Percentiles rank a stretch among this genome's conserved stretches.
phyloP scores from a whole-genome alignment of 2,329 filamentous ascomycete genomes.

The Thielaviopsis punctulata region DNA sequence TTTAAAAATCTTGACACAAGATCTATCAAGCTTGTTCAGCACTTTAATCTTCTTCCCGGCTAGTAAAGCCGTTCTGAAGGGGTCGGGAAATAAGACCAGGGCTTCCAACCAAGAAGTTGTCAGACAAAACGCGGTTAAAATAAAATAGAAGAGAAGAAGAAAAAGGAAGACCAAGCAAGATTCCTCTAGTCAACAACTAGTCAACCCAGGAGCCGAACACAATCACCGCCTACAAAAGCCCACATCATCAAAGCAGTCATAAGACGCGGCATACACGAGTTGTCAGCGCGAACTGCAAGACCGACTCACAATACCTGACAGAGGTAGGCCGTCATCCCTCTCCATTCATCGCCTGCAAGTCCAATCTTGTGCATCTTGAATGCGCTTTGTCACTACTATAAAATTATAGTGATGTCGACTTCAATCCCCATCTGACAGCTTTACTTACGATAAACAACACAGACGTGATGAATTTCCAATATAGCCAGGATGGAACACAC shows the following conservation, averaged over 20 bases:
- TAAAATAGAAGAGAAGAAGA: slow-evolving; percentile 2
- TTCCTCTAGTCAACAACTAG: not conserved
- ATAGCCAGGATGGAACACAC: not conserved
- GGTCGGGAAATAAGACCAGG: slow-evolving; percentile 2
- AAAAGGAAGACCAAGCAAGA: not conserved
- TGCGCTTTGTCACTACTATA: no score
- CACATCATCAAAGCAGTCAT: not conserved
- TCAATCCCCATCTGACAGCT: not conserved
- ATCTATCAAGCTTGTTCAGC: not conserved
- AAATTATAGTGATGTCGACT: not conserved
- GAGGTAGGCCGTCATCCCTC: not conserved
- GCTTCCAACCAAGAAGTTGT: slow-evolving; percentile 5
- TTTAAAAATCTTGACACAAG: not conserved
- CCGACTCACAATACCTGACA: slow-evolving; percentile 1
- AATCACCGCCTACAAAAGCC: not conserved
- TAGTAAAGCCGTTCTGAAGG: not conserved
- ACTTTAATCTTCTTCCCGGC: not conserved
- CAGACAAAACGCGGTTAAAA: slow-evolving; percentile 7
- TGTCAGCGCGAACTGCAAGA: not conserved
- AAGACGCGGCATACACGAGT: not conserved
- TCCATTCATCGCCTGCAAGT: not conserved
- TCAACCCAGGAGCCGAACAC: not conserved
- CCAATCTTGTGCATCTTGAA: not conserved
- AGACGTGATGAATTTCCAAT: slow-evolving; percentile 7
- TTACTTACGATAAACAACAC: not conserved